Conservation (phyloP, 2,329 filamentous ascomycete species). For the Colletotrichum brevisporum region DNA sequence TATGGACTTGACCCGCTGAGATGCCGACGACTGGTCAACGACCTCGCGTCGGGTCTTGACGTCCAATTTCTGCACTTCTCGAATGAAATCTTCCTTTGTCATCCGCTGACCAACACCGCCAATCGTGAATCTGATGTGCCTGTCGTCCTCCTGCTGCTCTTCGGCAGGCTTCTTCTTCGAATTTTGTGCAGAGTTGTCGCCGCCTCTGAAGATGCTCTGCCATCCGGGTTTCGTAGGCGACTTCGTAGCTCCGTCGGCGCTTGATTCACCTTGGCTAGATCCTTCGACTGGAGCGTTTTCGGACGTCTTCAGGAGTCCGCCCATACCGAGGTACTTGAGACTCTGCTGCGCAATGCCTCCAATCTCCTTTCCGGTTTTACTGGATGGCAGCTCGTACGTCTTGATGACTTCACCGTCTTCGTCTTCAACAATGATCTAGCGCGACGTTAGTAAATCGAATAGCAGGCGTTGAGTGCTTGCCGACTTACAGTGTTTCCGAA, state of each 20-base stretch:
- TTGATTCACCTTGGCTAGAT: constrained; percentile 49
- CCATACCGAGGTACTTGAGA: constrained; percentile 69
- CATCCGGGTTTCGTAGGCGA: constrained; percentile 63
- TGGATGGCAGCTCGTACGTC: constrained; percentile 80
- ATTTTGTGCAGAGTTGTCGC: constrained; percentile 45
- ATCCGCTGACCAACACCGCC: constrained; percentile 79
- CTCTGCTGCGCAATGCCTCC: constrained; percentile 57
- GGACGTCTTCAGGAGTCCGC: constrained; percentile 57
- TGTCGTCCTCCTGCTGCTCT: constrained; percentile 74
- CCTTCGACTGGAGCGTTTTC: constrained; percentile 52
- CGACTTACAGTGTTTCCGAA: constrained; percentile 81
- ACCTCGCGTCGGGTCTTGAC: constrained; percentile 72
- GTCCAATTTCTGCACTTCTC: constrained; percentile 80
- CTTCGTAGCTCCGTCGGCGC: constrained; percentile 53
- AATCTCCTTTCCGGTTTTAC: constrained; percentile 54
- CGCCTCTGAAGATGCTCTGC: constrained; percentile 63
- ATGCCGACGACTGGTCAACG: constrained; percentile 65
- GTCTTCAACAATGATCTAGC: constrained; percentile 86
- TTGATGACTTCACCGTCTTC: constrained; percentile 90
- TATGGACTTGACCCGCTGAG: constrained; percentile 62
- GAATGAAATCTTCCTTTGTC: constrained; percentile 85
- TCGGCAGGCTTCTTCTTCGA: constrained; percentile 59
- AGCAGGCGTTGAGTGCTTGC: neutral
- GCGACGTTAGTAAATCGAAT: constrained; percentile 46
- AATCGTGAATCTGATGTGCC: constrained; percentile 82